Base-by-base conservation (phyloP, 2,329 filamentous ascomycete species). In the Tolypocladium amazonense region DNA sequence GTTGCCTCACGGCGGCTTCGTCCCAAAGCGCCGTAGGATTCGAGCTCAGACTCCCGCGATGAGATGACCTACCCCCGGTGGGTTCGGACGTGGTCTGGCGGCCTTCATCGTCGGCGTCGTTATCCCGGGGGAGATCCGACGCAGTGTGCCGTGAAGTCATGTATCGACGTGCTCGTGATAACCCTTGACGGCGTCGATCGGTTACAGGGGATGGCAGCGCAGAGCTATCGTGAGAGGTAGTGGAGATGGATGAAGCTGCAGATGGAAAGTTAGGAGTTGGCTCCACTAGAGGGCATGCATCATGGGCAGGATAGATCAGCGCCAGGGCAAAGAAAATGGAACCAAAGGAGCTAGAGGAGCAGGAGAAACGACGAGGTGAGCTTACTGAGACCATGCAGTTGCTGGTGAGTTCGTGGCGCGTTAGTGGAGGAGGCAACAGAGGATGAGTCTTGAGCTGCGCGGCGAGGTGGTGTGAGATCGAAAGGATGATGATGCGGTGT, bases 1-100 rank as follows among this genome's bases (percentile, higher is more conserved):
- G 70, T 14, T 73, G 71, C 20, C 77, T 72, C 23, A 77, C 58
- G 11, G 72, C 67, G 23, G 67, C 66, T 15, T 77, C 76, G 2
- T 73, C 69, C 35, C 35, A 53, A 43, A 35, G 50, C 11, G 30
- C 35, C 35, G 23, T 4, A 6, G 20, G 50, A 11, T 23, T n/a
- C 6, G 56, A n/a, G 27, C 37, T 55, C 11, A 60, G 54, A n/a
- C 47, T 55, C 3, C 20, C 33, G 30, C 58, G 61, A 20, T 58
- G 60, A 23, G 57, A 50, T 18, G 33, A 37, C 30, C 57, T 35
- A 20, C 47, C 18, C 27, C 27, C 47, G 12, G 18, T 18, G 9
- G 45, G 4, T 38, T 53, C 56, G 35, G 56, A 37, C 45, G 27
- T n/a, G 12, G 45, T 30, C 20, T 25, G 56, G 9, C 47, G 23